Percentiles rank a stretch among this genome's conserved stretches.
phyloP scores from a whole-genome alignment of 129 eudicot genomes.

The Flaveria ramosissima region DNA sequence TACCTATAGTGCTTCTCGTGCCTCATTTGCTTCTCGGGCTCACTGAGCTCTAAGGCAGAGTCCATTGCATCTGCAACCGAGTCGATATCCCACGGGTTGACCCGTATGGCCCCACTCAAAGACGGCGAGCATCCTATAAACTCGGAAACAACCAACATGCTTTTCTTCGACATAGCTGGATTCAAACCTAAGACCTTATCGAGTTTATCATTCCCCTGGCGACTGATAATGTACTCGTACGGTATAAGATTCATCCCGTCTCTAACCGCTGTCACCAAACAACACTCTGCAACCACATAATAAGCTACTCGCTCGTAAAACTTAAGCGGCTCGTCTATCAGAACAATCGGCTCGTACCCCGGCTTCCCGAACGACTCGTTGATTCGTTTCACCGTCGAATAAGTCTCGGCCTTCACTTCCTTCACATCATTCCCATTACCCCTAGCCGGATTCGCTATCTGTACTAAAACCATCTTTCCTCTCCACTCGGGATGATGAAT shows the following conservation, averaged over 20 bases:
- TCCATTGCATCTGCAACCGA: conserved; percentile 82
- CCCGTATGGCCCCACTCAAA: conserved; percentile 81
- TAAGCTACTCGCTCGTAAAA: conserved; percentile 68
- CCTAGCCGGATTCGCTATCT: conserved; percentile 75
- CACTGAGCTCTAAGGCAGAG: conserved; percentile 76
- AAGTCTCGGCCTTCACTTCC: conserved; percentile 66
- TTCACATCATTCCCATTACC: conserved; percentile 70
- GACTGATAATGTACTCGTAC: conserved; percentile 78
- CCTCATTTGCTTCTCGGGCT: conserved; percentile 63
- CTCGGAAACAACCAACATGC: conserved; percentile 91
- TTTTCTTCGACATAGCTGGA: conserved; percentile 51
- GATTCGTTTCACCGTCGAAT: conserved; percentile 66
- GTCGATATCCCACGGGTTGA: conserved; percentile 92
- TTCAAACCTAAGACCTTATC: conserved; percentile 43
- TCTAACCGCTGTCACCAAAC: conserved; percentile 83
- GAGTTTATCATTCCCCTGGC: conserved; percentile 59
- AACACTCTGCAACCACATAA: conserved; percentile 86
- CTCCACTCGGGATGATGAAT: conserved; percentile 61
- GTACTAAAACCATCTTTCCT: conserved; percentile 68
- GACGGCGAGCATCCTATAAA: conserved; percentile 94
- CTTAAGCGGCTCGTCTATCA: conserved; percentile 56
- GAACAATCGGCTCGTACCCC: conserved; percentile 79
- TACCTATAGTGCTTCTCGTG: conserved; percentile 92
- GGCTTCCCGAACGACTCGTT: conserved; percentile 72
- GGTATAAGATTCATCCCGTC: conserved; percentile 93